Percentiles rank a stretch among this genome's conserved stretches.
Conservation (phyloP, 495 filamentous ascomycete species). For the Trypethelium eluteriae region DNA sequence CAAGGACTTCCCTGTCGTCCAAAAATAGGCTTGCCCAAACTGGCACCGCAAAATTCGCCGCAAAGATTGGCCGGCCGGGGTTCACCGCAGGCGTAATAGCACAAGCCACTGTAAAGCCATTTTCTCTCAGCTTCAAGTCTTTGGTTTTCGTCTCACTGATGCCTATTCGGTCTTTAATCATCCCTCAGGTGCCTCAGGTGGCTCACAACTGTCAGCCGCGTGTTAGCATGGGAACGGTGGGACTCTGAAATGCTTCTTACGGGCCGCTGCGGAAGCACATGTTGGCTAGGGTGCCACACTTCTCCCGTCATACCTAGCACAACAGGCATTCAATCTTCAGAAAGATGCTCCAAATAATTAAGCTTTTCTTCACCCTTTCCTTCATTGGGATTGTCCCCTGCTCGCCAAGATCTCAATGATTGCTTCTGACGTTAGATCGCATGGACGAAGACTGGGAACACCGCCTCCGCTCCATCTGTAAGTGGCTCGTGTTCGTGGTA, state of each 20-base stretch:
- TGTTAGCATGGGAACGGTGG: neutral
- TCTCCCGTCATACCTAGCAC: neutral
- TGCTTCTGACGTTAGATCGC: slow-evolving; percentile 7
- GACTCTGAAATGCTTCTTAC: neutral
- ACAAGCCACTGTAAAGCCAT: neutral
- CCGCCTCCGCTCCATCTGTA: neutral
- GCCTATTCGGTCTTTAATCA: too few relatives aligned
- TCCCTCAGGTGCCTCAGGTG: too few relatives aligned
- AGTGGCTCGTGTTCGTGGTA: neutral
- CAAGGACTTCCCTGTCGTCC: neutral
- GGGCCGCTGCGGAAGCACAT: slow-evolving; percentile 3
- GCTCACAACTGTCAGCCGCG: neutral
- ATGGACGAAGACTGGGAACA: neutral
- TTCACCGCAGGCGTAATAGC: neutral
- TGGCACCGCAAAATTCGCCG: neutral
- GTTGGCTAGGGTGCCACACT: neutral
- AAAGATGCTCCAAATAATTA: slow-evolving; percentile 2
- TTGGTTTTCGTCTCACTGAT: neutral
- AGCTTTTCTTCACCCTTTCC: neutral
- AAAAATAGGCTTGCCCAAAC: slow-evolving; percentile 7
- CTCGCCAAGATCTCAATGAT: neutral
- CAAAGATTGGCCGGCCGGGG: neutral
- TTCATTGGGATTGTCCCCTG: neutral
- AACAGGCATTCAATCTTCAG: neutral
- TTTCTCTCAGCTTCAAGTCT: neutral